phyloP scores from a whole-genome alignment of 108 stramenopile genomes.

The Stephanodiscus triporus region DNA sequence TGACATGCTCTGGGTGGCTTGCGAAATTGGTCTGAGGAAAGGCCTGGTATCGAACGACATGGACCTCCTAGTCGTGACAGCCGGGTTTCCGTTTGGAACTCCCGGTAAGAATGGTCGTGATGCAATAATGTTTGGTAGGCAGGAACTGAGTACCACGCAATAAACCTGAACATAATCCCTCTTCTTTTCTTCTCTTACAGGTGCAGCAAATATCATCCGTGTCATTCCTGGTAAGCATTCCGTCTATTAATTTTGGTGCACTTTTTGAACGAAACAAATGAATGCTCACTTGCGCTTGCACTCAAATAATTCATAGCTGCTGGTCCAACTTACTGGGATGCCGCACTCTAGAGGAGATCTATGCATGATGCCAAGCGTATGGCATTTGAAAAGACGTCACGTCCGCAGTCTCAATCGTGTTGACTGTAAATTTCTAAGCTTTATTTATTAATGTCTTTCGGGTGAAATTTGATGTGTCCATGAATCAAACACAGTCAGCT shows the following conservation, averaged over 20 bases:
- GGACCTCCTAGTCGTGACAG: conserved; percentile 93
- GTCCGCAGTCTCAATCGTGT: no score
- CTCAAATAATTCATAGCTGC: conserved; percentile 10
- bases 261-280: no score
- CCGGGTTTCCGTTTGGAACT: conserved; percentile 92
- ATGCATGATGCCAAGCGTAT: no score
- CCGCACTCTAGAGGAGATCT: conserved; percentile 7
- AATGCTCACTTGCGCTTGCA: not conserved
- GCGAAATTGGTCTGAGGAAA: conserved; percentile 82
- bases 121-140: no score
- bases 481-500: no score
- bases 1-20: conserved; percentile 76
- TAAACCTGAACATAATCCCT: no score
- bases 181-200: not conserved
- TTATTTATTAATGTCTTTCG: no score
- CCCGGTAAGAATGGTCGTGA: conserved; percentile 38
- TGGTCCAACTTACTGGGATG: conserved; percentile 40
- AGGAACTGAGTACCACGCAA: no score
- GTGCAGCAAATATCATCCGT: conserved; percentile 39
- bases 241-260: not conserved
- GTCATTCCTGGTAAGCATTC: conserved; percentile 24
- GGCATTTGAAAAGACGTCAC: no score
- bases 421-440: no score
- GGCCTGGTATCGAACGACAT: conserved; percentile 83
- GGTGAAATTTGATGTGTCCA: no score